A percentile compares a stretch with the other conserved stretches of the same genome.
Conservation (phyloP, 108 stramenopile genomes). For the Stephanodiscus triporus region DNA sequence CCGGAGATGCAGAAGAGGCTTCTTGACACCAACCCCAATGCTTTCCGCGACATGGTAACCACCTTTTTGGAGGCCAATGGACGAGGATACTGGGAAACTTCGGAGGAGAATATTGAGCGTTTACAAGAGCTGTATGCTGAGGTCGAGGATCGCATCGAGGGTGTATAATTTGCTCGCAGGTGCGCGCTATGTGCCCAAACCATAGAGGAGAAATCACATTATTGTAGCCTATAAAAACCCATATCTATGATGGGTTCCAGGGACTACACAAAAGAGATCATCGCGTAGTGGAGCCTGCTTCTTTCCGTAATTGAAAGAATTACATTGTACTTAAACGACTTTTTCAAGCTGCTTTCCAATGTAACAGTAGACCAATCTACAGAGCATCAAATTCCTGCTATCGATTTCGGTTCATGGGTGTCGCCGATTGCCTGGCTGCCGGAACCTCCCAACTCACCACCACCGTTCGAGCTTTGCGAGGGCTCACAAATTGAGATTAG, state of each 20-base stretch:
- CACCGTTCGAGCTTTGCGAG: too few relatives aligned
- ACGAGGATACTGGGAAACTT: slow-evolving; percentile 94
- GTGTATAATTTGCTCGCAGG: slow-evolving; percentile 67
- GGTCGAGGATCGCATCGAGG: slow-evolving; percentile 96
- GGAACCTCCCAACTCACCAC: too few relatives aligned
- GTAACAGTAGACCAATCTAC: too few relatives aligned
- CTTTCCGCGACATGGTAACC: slow-evolving; percentile 96
- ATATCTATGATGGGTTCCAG: slow-evolving; percentile 26
- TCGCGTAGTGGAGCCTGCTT: slow-evolving; percentile 28
- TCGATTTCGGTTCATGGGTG: too few relatives aligned
- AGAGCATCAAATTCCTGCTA: too few relatives aligned
- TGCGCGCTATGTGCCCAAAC: not conserved
- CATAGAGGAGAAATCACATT: slow-evolving; percentile 20
- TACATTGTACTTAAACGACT: not conserved
- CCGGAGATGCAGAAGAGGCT: slow-evolving; percentile 94
- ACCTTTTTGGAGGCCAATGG: slow-evolving; percentile 97
- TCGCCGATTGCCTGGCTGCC: too few relatives aligned
- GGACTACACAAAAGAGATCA: slow-evolving; percentile 25
- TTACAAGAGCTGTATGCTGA: slow-evolving; percentile 96
- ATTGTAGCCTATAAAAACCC: slow-evolving; percentile 15
- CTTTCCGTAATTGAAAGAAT: not conserved
- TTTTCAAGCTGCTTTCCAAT: not conserved
- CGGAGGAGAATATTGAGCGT: slow-evolving; percentile 94
- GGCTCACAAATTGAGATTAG: too few relatives aligned
- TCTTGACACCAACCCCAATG: slow-evolving; percentile 94